Percentiles rank a stretch among this genome's conserved stretches.
Evolutionary conservation across 2,329 filamentous ascomycete species (phyloP).

Genomic region (Aspergillus chevalieri): DNA sequence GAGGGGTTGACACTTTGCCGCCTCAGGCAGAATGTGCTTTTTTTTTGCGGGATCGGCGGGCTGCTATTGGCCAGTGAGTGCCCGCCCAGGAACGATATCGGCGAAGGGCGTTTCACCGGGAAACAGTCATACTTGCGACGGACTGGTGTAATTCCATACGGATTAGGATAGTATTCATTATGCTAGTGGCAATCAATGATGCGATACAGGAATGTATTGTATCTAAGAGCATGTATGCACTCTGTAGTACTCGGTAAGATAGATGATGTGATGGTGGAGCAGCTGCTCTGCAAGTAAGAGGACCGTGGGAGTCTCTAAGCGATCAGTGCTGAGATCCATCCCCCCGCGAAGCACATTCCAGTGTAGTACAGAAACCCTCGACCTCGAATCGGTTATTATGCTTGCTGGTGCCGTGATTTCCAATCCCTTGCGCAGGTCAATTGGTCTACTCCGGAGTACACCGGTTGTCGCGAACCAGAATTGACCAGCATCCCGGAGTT

Average conservation of each 20-base stretch:
- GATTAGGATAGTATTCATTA: neutral
- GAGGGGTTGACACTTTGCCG: neutral
- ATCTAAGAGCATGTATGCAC: too few species aligned
- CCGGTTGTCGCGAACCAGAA: neutral
- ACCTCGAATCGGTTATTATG: neutral
- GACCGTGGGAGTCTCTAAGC: constrained; percentile 1
- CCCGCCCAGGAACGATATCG: neutral
- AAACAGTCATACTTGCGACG: too few species aligned
- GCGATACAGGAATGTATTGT: too few species aligned
- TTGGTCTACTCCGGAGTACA: neutral
- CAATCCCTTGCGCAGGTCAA: neutral
- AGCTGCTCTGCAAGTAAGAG: neutral
- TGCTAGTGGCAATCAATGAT: too few species aligned
- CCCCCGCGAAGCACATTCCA: neutral
- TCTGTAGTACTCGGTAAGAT: too few species aligned
- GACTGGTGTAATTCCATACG: too few species aligned
- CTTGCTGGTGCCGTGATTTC: neutral
- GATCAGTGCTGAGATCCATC: neutral
- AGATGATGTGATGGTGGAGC: neutral
- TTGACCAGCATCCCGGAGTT: neutral
- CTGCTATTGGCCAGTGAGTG: neutral
- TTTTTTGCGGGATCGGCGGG: neutral
- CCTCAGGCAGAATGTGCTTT: neutral
- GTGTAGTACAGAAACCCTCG: neutral
- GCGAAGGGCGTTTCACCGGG: neutral